phyloP scores from a whole-genome alignment of 805 yeast species.

The Brettanomyces naardenensis region DNA sequence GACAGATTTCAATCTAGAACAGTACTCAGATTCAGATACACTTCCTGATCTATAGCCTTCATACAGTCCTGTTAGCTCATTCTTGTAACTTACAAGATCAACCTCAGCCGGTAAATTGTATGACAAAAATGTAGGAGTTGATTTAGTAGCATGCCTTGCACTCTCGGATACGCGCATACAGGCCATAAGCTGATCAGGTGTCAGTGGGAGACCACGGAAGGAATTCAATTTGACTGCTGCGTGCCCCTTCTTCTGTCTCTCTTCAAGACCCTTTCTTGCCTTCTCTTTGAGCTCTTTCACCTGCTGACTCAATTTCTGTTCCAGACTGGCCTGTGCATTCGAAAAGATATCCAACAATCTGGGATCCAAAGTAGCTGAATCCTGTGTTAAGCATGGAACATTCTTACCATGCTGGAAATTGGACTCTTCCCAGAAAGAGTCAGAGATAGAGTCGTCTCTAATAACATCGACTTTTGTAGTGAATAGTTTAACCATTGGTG shows the following conservation, averaged over 20 bases:
- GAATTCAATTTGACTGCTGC: neutral
- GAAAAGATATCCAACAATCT: slow-evolving; percentile 1
- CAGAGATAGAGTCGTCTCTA: slow-evolving; percentile 20
- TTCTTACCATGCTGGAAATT: neutral
- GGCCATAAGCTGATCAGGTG: slow-evolving; percentile 1
- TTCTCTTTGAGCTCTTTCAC: neutral
- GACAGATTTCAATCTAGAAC: neutral
- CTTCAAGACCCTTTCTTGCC: neutral
- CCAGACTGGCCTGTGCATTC: neutral
- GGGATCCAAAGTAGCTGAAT: neutral
- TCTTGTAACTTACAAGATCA: neutral
- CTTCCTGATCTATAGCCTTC: slow-evolving; percentile 1
- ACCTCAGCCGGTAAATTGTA: neutral
- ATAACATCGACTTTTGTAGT: slow-evolving; percentile 23
- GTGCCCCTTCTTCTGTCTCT: neutral
- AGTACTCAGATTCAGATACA: neutral
- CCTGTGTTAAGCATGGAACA: neutral
- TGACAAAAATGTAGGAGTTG: neutral
- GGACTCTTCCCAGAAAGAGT: slow-evolving; percentile 5
- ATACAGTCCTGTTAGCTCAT: neutral
- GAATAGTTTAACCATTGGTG: slow-evolving; percentile 20
- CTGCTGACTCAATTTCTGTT: neutral
- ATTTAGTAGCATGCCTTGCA: neutral
- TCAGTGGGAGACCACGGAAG: slow-evolving; percentile 1
- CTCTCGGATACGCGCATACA: neutral